A percentile compares a stretch with the other conserved stretches of the same genome.
Evolutionary conservation across 2,329 filamentous ascomycete genomes (phyloP).

Genomic region (Trichoderma sp.): DNA sequence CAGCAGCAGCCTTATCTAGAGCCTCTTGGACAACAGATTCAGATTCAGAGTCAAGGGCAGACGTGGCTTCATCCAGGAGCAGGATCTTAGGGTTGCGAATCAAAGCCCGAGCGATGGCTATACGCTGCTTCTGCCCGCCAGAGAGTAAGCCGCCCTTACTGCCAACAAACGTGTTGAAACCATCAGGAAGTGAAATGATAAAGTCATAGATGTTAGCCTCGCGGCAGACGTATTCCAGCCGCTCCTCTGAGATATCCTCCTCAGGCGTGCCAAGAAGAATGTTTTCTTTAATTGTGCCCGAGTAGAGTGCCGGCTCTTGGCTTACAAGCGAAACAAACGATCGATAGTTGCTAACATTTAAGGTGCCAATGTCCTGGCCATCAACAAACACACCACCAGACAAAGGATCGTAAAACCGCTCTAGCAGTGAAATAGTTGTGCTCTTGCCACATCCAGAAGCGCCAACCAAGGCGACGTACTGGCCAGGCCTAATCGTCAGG

Average conservation of each 20-base stretch:
- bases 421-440: slow-evolving; percentile 87
- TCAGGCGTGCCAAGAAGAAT: slow-evolving; percentile 75
- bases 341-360: slow-evolving; percentile 87
- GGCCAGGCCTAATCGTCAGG: slow-evolving; percentile 70
- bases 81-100: slow-evolving; percentile 89
- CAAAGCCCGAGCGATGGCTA: slow-evolving; percentile 88
- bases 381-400: slow-evolving; percentile 80
- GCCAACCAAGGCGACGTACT: slow-evolving; percentile 90
- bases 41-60: slow-evolving; percentile 72
- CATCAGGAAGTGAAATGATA: slow-evolving; percentile 81
- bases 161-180: slow-evolving; percentile 82
- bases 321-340: slow-evolving; percentile 82
- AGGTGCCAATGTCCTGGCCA: slow-evolving; percentile 73
- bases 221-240: slow-evolving; percentile 75
- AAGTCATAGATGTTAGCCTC: slow-evolving; percentile 95
- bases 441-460: slow-evolving; percentile 92
- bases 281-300: slow-evolving; percentile 88
- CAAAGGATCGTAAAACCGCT: slow-evolving; percentile 92
- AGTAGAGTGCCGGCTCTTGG: slow-evolving; percentile 93
- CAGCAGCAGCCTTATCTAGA: slow-evolving; percentile 78
- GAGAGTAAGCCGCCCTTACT: slow-evolving; percentile 83
- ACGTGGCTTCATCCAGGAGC: slow-evolving; percentile 79
- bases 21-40: slow-evolving; percentile 82
- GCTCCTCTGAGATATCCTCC: slow-evolving; percentile 69
- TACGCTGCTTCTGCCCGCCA: slow-evolving; percentile 91